Conservation (phyloP, 768 basidiomycete species). For the Leccinum disarticulatum region DNA sequence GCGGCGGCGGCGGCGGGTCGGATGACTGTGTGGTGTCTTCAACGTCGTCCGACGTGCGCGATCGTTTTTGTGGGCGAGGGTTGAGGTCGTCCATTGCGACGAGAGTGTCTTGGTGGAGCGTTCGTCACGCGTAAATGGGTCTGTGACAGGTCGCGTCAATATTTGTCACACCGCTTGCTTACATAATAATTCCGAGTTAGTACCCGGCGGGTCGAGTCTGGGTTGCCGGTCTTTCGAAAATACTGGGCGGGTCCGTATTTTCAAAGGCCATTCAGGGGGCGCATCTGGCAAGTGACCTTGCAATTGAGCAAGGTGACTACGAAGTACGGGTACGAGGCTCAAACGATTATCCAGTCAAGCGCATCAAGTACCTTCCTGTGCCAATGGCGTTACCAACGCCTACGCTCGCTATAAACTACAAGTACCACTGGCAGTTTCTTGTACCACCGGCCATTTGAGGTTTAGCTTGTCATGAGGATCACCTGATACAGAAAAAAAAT, state of each 20-base stretch:
- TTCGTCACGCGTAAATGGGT: slow-evolving; percentile 31
- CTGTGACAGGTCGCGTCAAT: slow-evolving; percentile 32
- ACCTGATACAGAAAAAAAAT: slow-evolving; percentile 57
- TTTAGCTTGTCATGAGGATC: slow-evolving; percentile 62
- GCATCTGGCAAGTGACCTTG: no score
- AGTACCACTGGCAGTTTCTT: no score
- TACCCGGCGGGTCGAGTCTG: no score
- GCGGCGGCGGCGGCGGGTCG: not conserved
- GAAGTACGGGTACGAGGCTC: slow-evolving; percentile 46
- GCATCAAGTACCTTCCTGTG: slow-evolving; percentile 39
- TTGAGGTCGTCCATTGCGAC: slow-evolving; percentile 27
- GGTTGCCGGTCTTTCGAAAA: no score
- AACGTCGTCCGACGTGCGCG: slow-evolving; percentile 19
- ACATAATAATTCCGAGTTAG: not conserved
- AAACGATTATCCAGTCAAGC: slow-evolving; percentile 67
- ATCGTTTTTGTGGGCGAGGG: slow-evolving; percentile 38
- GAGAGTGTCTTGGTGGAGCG: not conserved
- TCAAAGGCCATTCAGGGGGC: no score
- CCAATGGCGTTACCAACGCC: slow-evolving; percentile 59
- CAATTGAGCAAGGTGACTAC: no score
- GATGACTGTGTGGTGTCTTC: not conserved
- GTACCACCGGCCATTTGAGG: slow-evolving; percentile 25
- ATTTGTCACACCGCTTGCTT: not conserved
- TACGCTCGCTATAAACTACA: slow-evolving; percentile 17
- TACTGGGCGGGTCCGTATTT: no score